Base-by-base conservation (phyloP, 2,329 filamentous ascomycete genomes). In the Huntiella decipiens region DNA sequence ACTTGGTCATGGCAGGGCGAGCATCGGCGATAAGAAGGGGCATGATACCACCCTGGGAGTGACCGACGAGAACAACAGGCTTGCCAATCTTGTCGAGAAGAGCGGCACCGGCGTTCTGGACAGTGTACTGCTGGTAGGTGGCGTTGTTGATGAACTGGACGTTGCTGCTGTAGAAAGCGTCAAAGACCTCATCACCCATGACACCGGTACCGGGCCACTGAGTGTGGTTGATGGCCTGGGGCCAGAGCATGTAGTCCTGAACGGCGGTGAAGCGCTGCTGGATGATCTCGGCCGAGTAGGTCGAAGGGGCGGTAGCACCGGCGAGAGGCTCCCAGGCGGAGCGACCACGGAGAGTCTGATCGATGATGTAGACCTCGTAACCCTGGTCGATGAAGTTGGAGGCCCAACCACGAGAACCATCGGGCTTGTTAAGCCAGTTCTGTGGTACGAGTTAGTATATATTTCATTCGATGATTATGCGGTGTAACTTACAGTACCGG, bases 391-490 rank as follows among this genome's bases (percentile, higher is more conserved):
- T 51, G 52, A 70, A 71, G 47, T 60, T 60, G 3, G 63, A 66
- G 0, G 66, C 63, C 67, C 67, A 71, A 12, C 66, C 66, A 6
- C 58, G 59, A 11, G 61, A 56, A 38, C 64, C 64, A 47, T 68
- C 65, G 5, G 66, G 65, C 39, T 64, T 69, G 43, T 62, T 63
- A 15, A 67, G 57, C 56, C 64, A 68, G 51, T 66, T 65, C 47
- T 49, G 12, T n/a, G 60, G 63, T 47, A 15, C 31, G 33, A 33
- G 44, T 28, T 28, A 28, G 22, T 28, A 28, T 8, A 28, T 6
- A 8, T 2, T 8, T 28, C 6, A 28, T 28, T 8, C 22, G 22
- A 28, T 2, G 22, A 33, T 7, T 16, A 19, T 17, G 19, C n/a
- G 37, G 57, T 54, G 60, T 63, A 10, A 46, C 47, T 49, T 49